Evolutionary conservation across 768 basidiomycete species (phyloP).

Genomic region (Russula compacta): DNA sequence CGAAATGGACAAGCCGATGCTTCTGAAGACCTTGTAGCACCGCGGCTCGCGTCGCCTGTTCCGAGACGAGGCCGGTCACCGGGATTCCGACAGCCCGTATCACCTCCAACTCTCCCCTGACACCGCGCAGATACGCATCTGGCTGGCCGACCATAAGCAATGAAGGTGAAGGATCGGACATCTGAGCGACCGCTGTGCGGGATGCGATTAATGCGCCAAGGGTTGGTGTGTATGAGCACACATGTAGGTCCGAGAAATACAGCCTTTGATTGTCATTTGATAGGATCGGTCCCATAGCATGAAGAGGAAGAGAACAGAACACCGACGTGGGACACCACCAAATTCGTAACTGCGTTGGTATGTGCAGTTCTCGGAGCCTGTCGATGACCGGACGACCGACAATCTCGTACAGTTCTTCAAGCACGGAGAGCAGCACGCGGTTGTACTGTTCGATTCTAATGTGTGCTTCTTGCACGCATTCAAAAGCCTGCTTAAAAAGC

Average conservation of each 20-base stretch:
- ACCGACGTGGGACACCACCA: slow-evolving; percentile 15
- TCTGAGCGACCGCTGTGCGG: not conserved
- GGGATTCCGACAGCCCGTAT: not conserved
- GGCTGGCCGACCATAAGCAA: slow-evolving; percentile 4
- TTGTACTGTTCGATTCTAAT: not conserved
- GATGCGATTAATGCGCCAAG: slow-evolving; percentile 8
- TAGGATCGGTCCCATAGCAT: slow-evolving; percentile 10
- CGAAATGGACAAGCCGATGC: slow-evolving; percentile 1
- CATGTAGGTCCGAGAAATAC: slow-evolving; percentile 6
- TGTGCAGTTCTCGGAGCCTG: not conserved
- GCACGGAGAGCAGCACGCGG: not conserved
- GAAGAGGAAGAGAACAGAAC: slow-evolving; percentile 14
- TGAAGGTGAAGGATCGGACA: not conserved
- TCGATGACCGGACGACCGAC: not conserved
- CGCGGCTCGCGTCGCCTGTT: not conserved
- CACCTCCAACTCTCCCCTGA: not conserved
- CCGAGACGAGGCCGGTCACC: not conserved
- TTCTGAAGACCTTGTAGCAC: not conserved
- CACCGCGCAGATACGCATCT: not conserved
- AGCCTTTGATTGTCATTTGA: not conserved
- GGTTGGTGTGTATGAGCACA: slow-evolving; percentile 16
- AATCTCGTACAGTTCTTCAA: slow-evolving; percentile 1
- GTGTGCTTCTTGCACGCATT: not conserved
- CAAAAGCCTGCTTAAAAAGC: not conserved
- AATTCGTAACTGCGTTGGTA: not conserved